Evolutionary conservation across 2,329 filamentous ascomycete genomes (phyloP), one percentile per base, ranked within the genome.

Genomic region (Escovopsis weberi): DNA sequence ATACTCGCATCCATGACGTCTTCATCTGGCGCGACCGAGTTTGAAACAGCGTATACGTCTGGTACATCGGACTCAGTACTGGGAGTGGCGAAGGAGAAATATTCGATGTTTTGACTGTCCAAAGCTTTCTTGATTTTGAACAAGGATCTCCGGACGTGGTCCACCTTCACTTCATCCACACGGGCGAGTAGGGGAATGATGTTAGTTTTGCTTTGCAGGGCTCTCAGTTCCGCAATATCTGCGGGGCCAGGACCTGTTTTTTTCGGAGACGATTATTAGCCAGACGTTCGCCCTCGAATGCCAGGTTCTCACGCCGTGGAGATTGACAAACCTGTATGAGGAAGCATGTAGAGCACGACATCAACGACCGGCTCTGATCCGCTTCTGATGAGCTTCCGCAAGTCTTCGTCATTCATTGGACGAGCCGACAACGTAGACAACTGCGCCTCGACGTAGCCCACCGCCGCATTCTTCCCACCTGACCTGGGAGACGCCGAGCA

Each of bases 1-100:
- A 94, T 68, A 53, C 86, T 94, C 15, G 88, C 89, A 58, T 96
- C 89, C 80, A 96, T 93, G 37, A 73, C 78, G 34, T 94, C 85
- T 46, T 78, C 66, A 53, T 95, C 86, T 19, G 75, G 74, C 1
- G 73, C 75, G 23, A 75, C 68, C 11, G 75, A 74, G 18, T 83
- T 91, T 1, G 89, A 95, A 18, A 94, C 72, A 1, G 85, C 78
- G 55, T 85, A 93, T 3, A 80, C 76, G 45, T 65, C 65, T 11
- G 59, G 57, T 2, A 60, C 53, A 40, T 57, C 48, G 33, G 56
- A 52, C 37, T 46, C 44, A 3, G 45, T 38, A 3, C 49, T 41
- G 28, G 60, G 55, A 12, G 54, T 53, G 23, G 70, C 68, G 49
- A 91, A 89, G 9, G 75, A 66, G 56, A 93, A 91, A 1, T 72